phyloP scores from a whole-genome alignment of 1,284 basidiomycete genomes.

The Tremellales sp. region DNA sequence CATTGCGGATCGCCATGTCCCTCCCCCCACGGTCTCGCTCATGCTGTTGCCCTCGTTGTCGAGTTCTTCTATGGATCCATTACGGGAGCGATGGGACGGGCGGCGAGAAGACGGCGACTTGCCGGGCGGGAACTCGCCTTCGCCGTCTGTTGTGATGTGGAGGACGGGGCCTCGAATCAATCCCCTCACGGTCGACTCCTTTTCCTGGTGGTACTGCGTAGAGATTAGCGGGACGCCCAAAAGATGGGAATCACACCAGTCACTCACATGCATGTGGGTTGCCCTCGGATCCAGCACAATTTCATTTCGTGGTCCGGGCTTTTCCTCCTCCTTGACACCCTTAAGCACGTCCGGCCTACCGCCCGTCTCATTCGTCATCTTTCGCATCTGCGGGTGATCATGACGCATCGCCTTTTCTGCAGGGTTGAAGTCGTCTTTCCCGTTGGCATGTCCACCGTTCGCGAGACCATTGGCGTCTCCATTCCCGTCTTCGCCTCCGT shows the following conservation, averaged over 20 bases:
- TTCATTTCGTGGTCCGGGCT: constrained; percentile 40
- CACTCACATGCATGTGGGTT: constrained; percentile 38
- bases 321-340: constrained; percentile 36
- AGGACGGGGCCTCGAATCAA: constrained; percentile 26
- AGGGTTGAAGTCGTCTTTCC: constrained; percentile 13
- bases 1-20: constrained; percentile 19
- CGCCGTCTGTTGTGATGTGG: constrained; percentile 33
- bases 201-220: constrained; percentile 21
- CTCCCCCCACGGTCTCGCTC: constrained; percentile 10
- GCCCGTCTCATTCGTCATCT: constrained; percentile 33
- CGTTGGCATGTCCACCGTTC: not conserved
- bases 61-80: constrained; percentile 4
- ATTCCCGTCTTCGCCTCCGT: constrained; percentile 1
- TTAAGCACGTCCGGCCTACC: constrained; percentile 24
- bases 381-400: constrained; percentile 10
- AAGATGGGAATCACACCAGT: not conserved
- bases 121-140: constrained; percentile 32
- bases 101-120: constrained; percentile 26
- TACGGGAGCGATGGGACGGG: constrained; percentile 7
- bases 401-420: constrained; percentile 13
- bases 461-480: not conserved
- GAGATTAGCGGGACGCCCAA: constrained; percentile 4
- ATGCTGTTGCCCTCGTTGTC: constrained; percentile 14
- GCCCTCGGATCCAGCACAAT: constrained; percentile 42
- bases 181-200: constrained; percentile 19